A percentile compares a stretch with the other conserved stretches of the same genome.
phyloP scores from a whole-genome alignment of 148 eudicot genomes.

The Amaranthus hypochondriacus region DNA sequence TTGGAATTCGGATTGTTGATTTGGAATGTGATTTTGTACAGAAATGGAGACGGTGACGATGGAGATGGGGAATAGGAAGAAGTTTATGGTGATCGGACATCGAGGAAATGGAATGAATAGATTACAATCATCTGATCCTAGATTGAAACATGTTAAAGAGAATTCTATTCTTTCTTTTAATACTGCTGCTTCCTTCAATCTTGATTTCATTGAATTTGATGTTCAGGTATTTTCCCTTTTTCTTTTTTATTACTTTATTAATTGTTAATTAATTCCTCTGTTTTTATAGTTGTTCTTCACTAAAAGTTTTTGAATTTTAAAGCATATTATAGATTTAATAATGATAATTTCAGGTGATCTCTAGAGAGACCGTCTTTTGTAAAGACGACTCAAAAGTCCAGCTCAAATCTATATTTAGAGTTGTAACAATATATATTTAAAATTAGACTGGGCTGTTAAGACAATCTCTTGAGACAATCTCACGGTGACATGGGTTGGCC shows the following conservation, averaged over 20 bases:
- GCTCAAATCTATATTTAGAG: too few relatives aligned
- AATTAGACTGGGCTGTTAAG: too few relatives aligned
- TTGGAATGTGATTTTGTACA: not conserved
- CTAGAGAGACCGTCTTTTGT: too few relatives aligned
- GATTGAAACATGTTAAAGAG: conserved; percentile 64
- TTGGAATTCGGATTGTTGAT: not conserved
- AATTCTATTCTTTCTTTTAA: conserved; percentile 66
- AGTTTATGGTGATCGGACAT: conserved; percentile 73
- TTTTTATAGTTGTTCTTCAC: not conserved
- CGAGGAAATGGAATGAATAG: conserved; percentile 73
- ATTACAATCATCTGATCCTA: conserved; percentile 56
- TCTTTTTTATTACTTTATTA: not conserved
- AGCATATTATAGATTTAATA: too few relatives aligned
- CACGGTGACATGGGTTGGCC: too few relatives aligned
- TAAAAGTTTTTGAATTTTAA: too few relatives aligned
- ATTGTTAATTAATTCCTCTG: not conserved
- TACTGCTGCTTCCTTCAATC: conserved; percentile 46
- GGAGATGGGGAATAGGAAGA: conserved; percentile 31
- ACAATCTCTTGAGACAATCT: too few relatives aligned
- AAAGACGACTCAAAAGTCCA: too few relatives aligned
- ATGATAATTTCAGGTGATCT: too few relatives aligned
- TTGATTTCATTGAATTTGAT: conserved; percentile 70
- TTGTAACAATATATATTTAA: too few relatives aligned
- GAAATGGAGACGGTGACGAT: not conserved
- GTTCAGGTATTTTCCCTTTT: conserved; percentile 48